Conservation (phyloP, 2,329 filamentous ascomycete species). For the Monilinia polystroma region DNA sequence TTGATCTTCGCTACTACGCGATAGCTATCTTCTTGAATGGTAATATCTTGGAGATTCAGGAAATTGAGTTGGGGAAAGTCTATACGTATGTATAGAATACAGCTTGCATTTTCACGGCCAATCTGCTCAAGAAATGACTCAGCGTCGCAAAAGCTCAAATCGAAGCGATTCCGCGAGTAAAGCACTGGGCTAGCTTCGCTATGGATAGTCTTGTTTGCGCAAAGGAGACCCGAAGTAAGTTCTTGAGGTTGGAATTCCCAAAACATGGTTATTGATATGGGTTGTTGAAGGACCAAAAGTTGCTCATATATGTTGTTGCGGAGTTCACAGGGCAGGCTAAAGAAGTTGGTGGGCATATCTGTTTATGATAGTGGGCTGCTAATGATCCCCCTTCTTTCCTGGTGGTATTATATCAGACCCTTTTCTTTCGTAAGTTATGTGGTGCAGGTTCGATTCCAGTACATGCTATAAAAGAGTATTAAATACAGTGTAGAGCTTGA, state of each 20-base stretch:
- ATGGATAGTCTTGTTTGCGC: conserved; percentile 30
- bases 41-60: conserved; percentile 22
- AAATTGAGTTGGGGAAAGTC: conserved; percentile 28
- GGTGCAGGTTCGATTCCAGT: background rate
- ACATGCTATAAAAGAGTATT: background rate
- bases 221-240: conserved; percentile 26
- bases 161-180: conserved; percentile 32
- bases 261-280: background rate
- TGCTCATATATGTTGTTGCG: conserved; percentile 23
- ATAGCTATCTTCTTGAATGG: conserved; percentile 22
- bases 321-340: conserved; percentile 22
- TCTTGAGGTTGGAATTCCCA: background rate
- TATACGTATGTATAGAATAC: conserved; percentile 27
- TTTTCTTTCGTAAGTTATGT: too few relatives aligned
- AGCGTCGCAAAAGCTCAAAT: conserved; percentile 25
- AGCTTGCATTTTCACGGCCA: conserved; percentile 29
- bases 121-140: conserved; percentile 30
- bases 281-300: background rate
- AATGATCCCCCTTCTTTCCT: background rate
- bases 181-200: conserved; percentile 31
- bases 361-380: background rate
- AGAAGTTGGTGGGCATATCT: conserved; percentile 21
- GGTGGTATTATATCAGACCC: too few relatives aligned
- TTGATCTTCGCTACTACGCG: conserved; percentile 28
- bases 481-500: background rate